phyloP scores from a whole-genome alignment of 352 stramenopile species.

The Blastocystis sp. region DNA sequence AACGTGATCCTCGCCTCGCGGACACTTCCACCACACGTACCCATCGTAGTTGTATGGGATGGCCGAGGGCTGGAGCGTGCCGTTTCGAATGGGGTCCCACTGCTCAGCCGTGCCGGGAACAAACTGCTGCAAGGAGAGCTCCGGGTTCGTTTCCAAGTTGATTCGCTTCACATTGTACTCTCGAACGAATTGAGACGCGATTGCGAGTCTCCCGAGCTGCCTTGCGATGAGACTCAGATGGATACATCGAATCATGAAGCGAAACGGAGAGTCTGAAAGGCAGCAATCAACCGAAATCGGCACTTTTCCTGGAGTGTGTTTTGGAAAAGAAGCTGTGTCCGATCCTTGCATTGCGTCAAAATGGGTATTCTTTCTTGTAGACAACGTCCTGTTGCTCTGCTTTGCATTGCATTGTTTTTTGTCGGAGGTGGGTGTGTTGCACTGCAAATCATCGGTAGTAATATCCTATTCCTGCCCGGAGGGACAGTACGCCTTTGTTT shows the following conservation, averaged over 20 bases:
- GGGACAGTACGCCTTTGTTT: not conserved
- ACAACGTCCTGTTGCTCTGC: not conserved
- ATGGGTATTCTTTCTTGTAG: not conserved
- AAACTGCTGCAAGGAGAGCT: conserved; percentile 2
- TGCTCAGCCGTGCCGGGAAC: not conserved
- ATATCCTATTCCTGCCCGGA: not conserved
- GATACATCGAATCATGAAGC: not conserved
- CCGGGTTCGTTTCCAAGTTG: conserved; percentile 13
- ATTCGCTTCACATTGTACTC: conserved; percentile 12
- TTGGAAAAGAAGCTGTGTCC: not conserved
- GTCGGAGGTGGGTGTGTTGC: not conserved
- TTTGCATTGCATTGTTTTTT: not conserved
- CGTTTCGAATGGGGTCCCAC: conserved; percentile 30
- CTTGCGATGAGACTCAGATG: not conserved
- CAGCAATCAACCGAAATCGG: not conserved
- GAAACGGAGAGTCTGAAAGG: not conserved
- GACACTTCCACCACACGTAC: conserved; percentile 64
- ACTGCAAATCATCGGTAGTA: not conserved
- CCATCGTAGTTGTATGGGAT: conserved; percentile 52
- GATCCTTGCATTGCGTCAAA: not conserved
- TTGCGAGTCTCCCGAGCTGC: not conserved
- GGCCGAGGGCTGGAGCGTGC: not conserved
- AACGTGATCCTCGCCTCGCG: conserved; percentile 56
- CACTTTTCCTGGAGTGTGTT: not conserved
- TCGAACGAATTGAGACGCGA: not conserved